Evolutionary conservation across 225 moss, liverwort and hornwort species (phyloP).

Genomic region (Climacium dendroides): DNA sequence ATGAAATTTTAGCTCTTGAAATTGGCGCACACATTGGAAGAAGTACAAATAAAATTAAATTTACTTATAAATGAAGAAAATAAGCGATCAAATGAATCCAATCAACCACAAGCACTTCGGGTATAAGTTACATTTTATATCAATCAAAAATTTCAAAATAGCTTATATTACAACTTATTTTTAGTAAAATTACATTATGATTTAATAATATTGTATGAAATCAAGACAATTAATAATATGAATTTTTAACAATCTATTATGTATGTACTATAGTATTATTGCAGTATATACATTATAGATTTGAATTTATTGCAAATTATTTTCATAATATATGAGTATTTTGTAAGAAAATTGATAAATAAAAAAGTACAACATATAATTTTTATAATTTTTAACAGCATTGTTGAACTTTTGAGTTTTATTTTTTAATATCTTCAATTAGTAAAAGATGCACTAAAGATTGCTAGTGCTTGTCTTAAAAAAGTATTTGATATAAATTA

Average conservation of each 20-base stretch:
- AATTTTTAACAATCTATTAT: not conserved
- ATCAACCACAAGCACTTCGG: not conserved
- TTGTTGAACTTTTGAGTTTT: not conserved
- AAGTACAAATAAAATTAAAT: not conserved
- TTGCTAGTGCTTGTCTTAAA: too few relatives aligned
- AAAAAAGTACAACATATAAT: too few relatives aligned
- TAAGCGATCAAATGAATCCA: not conserved
- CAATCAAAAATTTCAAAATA: not conserved
- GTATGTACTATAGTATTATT: too few relatives aligned
- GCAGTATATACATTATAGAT: not conserved
- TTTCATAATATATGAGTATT: accelerated
- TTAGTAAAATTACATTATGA: accelerated
- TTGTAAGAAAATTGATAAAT: not conserved
- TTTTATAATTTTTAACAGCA: too few relatives aligned
- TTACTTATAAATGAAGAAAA: not conserved
- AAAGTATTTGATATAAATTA: not conserved
- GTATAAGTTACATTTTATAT: not conserved
- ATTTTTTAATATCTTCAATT: not conserved
- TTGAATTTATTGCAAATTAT: not conserved
- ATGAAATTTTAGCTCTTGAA: not conserved
- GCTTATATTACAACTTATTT: accelerated
- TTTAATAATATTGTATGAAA: not conserved
- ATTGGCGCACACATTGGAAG: not conserved
- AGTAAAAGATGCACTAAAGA: not conserved
- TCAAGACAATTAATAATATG: accelerated